Percentiles rank a stretch among this genome's conserved stretches.
Evolutionary conservation across 192 early-diverging fungal genomes (phyloP).

Genomic region (Entophlyctis helioformis): DNA sequence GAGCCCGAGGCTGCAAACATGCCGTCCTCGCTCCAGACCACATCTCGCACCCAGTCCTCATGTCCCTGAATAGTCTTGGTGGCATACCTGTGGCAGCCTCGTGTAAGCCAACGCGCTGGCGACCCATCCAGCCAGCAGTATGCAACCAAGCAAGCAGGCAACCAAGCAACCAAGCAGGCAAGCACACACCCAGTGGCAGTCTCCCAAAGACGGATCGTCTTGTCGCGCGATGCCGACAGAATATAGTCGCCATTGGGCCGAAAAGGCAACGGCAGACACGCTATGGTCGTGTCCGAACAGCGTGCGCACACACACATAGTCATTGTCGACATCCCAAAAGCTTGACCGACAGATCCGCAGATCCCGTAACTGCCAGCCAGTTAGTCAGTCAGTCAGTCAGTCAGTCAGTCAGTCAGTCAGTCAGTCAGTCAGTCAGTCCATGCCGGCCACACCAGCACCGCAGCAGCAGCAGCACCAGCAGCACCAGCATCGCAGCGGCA

Average conservation of each 20-base stretch:
- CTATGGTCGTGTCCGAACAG: constrained; percentile 88
- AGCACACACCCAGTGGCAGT: constrained; percentile 53
- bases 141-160: too few species aligned
- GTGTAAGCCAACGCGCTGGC: too few species aligned
- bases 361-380: constrained; percentile 60
- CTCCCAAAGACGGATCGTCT: constrained; percentile 88
- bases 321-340: constrained; percentile 81
- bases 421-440: too few species aligned
- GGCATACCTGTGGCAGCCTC: constrained; percentile 36
- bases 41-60: constrained; percentile 76
- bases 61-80: constrained; percentile 69
- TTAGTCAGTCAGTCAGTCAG: too few species aligned
- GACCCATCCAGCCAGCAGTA: too few species aligned
- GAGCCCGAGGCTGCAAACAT: constrained; percentile 61
- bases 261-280: constrained; percentile 66
- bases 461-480: too few species aligned
- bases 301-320: constrained; percentile 74
- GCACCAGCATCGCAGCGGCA: too few species aligned
- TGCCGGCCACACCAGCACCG: too few species aligned
- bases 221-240: constrained; percentile 82
- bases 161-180: too few species aligned
- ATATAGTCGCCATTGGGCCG: constrained; percentile 70
- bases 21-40: constrained; percentile 59
- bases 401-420: too few species aligned
- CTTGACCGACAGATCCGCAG: constrained; percentile 82